A percentile compares a stretch with the other conserved stretches of the same genome.
Conservation (phyloP, 495 filamentous ascomycete genomes). For the Podospora pseudocomata region DNA sequence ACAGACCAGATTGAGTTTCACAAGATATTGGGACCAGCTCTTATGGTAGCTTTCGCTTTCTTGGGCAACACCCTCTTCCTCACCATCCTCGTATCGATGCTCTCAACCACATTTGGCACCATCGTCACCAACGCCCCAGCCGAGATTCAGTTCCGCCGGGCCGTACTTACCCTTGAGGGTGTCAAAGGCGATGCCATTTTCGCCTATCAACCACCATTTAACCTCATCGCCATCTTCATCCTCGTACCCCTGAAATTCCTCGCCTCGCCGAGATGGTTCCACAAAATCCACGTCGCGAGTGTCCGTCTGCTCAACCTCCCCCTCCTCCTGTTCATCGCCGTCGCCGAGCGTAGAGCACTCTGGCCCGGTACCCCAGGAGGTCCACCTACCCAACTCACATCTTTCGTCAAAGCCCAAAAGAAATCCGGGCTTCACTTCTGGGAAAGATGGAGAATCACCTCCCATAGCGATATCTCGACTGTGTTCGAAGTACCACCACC, state of each 20-base stretch:
- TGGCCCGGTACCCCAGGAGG: conserved; percentile 30
- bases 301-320: conserved; percentile 64
- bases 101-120: conserved; percentile 66
- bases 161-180: conserved; percentile 71
- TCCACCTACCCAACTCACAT: conserved; percentile 10
- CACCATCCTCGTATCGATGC: conserved; percentile 71
- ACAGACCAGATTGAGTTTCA: conserved; percentile 54
- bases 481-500: conserved; percentile 68
- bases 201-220: conserved; percentile 70
- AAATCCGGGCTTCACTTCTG: conserved; percentile 31
- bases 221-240: conserved; percentile 61
- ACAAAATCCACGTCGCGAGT: conserved; percentile 67
- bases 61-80: conserved; percentile 74
- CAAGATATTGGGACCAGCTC: conserved; percentile 58
- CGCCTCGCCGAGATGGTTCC: conserved; percentile 66
- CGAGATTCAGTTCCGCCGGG: conserved; percentile 67
- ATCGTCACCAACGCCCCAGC: conserved; percentile 62
- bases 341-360: conserved; percentile 53
- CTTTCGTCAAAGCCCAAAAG: conserved; percentile 15
- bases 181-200: conserved; percentile 73
- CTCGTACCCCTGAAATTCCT: conserved; percentile 64
- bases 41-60: conserved; percentile 71
- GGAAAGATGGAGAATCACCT: conserved; percentile 50
- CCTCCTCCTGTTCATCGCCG: conserved; percentile 56
- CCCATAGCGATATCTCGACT: conserved; percentile 62